These are phyloP conservation scores for Effrenium voratum DNA, from an alignment of 73 alveolate genomes.

Conservation along the genomic window DNA sequence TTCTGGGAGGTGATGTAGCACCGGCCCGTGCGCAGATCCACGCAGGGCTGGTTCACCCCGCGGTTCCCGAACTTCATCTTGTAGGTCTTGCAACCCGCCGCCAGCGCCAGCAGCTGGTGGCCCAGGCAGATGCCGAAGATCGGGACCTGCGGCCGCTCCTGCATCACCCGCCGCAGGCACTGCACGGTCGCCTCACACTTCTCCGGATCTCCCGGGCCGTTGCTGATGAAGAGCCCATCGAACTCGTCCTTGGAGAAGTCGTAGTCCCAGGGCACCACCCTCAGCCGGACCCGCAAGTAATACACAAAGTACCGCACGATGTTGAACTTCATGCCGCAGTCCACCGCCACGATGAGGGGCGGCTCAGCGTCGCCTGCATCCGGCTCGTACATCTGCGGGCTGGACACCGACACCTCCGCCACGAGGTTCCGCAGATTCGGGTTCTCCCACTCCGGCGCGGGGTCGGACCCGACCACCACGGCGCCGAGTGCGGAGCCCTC, in stretches of 20 bases:
- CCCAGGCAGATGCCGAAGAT: slow-evolving; percentile 94
- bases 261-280: slow-evolving; percentile 94
- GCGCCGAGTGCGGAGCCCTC: slow-evolving; percentile 86
- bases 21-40: slow-evolving; percentile 69
- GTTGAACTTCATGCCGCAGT: slow-evolving; percentile 94
- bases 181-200: slow-evolving; percentile 57
- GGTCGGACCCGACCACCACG: slow-evolving; percentile 44
- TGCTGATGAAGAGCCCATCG: slow-evolving; percentile 92
- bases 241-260: slow-evolving; percentile 85
- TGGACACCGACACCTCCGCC: slow-evolving; percentile 91
- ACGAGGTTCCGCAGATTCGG: slow-evolving; percentile 82
- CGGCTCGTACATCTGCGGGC: slow-evolving; percentile 67
- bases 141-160: slow-evolving; percentile 62
- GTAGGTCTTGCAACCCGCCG: slow-evolving; percentile 70
- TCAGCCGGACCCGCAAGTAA: slow-evolving; percentile 68
- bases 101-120: slow-evolving; percentile 92
- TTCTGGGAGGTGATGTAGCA: slow-evolving; percentile 94
- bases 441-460: slow-evolving; percentile 38
- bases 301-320: slow-evolving; percentile 89
- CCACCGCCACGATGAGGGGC: slow-evolving; percentile 84
- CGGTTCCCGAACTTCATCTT: slow-evolving; percentile 90
- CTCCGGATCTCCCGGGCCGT: slow-evolving; percentile 93
- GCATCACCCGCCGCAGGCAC: slow-evolving; percentile 69
- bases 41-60: slow-evolving; percentile 94
- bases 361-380: slow-evolving; percentile 56